A percentile compares a stretch with the other conserved stretches of the same genome.
Evolutionary conservation across 495 filamentous ascomycete species (phyloP).

Genomic region (Trichocladium uniseriatum): DNA sequence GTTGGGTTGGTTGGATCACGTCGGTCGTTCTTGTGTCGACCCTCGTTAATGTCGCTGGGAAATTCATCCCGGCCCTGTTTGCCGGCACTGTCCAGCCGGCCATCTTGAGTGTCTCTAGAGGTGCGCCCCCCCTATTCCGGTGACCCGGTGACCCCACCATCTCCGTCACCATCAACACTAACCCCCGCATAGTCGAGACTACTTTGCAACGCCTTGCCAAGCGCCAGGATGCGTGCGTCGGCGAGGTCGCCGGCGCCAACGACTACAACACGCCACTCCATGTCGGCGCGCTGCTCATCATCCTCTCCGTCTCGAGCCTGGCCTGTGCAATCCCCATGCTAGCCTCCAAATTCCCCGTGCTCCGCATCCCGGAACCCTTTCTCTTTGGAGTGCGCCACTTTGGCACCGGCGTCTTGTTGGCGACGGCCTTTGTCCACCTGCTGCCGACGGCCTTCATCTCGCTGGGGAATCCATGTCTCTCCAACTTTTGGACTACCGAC

Average conservation of each 20-base stretch:
- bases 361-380: conserved; percentile 40
- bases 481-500: conserved; percentile 58
- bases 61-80: conserved; percentile 2
- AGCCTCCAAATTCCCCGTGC: conserved; percentile 35
- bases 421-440: conserved; percentile 79
- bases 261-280: conserved; percentile 60
- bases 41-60: conserved; percentile 14
- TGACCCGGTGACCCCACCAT: background rate
- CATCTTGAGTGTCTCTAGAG: background rate
- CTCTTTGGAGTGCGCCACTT: conserved; percentile 73
- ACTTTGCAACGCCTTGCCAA: conserved; percentile 4
- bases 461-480: conserved; percentile 69
- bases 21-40: conserved; percentile 22
- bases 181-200: background rate
- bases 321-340: conserved; percentile 52
- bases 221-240: conserved; percentile 13
- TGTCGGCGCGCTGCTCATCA: conserved; percentile 64
- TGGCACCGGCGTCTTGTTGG: conserved; percentile 74
- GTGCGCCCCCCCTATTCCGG: background rate
- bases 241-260: conserved; percentile 21
- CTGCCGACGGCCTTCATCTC: conserved; percentile 76
- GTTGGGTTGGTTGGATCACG: conserved; percentile 24
- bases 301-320: conserved; percentile 57
- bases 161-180: background rate
- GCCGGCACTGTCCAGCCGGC: background rate